Base-by-base conservation (phyloP, 305 asterid genomes). In the Solanum aculeatissimum region DNA sequence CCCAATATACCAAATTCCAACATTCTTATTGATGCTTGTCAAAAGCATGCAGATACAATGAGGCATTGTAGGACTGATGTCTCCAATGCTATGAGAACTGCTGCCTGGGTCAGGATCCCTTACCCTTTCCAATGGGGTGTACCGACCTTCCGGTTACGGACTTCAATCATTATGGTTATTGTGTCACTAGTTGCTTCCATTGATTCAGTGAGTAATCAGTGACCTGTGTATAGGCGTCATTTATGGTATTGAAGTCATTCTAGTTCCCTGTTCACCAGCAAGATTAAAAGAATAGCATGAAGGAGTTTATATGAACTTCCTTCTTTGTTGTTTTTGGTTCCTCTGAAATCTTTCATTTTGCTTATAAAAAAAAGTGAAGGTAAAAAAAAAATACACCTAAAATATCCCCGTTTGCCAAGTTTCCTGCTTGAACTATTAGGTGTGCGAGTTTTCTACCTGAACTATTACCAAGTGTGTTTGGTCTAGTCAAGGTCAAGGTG, bases 71-170 rank as follows among this genome's bases (percentile, higher is more conserved):
- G 99, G 87, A 95, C 99, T 9, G 98, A 97, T 84, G 98, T 94
- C 87, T 97, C 99, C 40, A 87, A 92, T 92, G 98, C 99, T 42
- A 91, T 92, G 95, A 91, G 92, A 89, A 97, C 98, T 4, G 93
- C 98, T 88, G 96, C 94, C 35, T 97, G 99, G 98, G 93, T 95
- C 83, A 88, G 98, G 88, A 91, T 97, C 72, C 99, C 99, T 29
- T 97, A 97, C 90, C 98, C 98, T 62, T 86, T 97, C 85, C 98
- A 97, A 74, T 97, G 99, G 99, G 99, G 99, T 42, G 84, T 94
- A 86, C 99, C 99, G 62, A 91, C 94, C 87, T 97, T 95, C 87
- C 96, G 92, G 9, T 70, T 97, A 81, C 92, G 95, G 72, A 97
- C 99, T 71, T 92, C 98, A 55, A 91, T 95, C 87, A 88, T 97